phyloP scores from a whole-genome alignment of 371 early-diverging fungal genomes.

The Apophysomyces sp. region DNA sequence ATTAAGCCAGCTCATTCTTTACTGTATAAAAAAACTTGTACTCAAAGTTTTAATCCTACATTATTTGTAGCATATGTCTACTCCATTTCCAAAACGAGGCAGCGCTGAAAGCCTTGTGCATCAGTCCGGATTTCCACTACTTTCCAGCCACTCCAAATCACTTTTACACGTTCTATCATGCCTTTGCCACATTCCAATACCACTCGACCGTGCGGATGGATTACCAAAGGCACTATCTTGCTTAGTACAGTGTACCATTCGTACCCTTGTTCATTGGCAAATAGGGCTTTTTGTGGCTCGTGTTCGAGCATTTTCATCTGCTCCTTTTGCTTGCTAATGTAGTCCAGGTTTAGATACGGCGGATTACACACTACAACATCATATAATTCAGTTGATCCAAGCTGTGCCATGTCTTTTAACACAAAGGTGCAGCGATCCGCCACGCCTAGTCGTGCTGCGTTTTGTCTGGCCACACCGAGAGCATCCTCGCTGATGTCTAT shows the following conservation, averaged over 20 bases:
- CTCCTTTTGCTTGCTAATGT: constrained; percentile 20
- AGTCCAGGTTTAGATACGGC: constrained; percentile 59
- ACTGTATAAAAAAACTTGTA: too few relatives aligned
- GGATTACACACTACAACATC: constrained; percentile 78
- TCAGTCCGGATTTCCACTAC: constrained; percentile 48
- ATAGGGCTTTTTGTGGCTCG: constrained; percentile 67
- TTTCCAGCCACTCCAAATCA: constrained; percentile 55
- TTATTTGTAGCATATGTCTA: not conserved
- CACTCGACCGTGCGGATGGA: constrained; percentile 40
- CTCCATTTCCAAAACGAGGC: constrained; percentile 47
- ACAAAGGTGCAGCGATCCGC: constrained; percentile 29
- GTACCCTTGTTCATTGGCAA: constrained; percentile 66
- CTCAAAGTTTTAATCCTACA: too few relatives aligned
- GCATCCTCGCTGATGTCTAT: constrained; percentile 68
- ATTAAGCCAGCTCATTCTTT: too few relatives aligned
- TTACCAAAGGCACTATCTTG: constrained; percentile 31
- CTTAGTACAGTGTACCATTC: constrained; percentile 62
- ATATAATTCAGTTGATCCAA: constrained; percentile 31
- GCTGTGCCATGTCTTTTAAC: constrained; percentile 40
- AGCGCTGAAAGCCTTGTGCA: constrained; percentile 58
- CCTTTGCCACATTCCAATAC: constrained; percentile 71
- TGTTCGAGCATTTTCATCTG: constrained; percentile 42
- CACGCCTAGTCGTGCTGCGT: constrained; percentile 34
- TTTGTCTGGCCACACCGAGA: constrained; percentile 52
- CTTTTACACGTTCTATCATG: constrained; percentile 57